Base-by-base conservation (phyloP, 148 eudicot species). In the Dianthus caryophyllus region DNA sequence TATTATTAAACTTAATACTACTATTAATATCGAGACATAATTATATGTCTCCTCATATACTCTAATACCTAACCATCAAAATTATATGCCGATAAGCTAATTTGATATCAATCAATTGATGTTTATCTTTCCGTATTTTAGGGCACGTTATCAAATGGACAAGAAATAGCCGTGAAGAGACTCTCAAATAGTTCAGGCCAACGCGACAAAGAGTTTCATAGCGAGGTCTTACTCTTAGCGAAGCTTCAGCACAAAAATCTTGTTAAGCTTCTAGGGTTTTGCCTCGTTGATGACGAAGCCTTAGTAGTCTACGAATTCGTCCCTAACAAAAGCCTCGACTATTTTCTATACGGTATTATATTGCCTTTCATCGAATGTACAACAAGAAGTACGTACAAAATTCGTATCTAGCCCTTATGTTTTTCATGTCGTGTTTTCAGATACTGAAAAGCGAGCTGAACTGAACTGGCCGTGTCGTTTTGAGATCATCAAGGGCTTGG, bases 161-260 rank as follows among this genome's bases (percentile, higher is more conserved):
- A 43, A 68, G 24, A 56, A 43, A 24, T 68, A 56, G 71, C 64
- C 0, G 71, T 68, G 43, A 68, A 68, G 22, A 56, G 71, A 41
- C 53, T 68, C 43, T 56, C 64, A 25, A 26, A 27, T 17, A 48
- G 29, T 6, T 68, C 71, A 6, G 41, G 53, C 9, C 71, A 68
- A 68, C 53, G 64, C 21, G 51, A 39, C 24, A 25, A 68, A 57
- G 64, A 68, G 56, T 56, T 68, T 16, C 43, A 68, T 18, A 56
- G 17, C n/a, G 71, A 68, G 22, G 25, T 68, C 10, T 17, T 68
- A 44, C 21, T 68, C 27, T 25, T 68, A 56, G 71, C 71, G 1
- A 68, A 68, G 53, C 64, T 68, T 56, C 71, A 68, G 22, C 71
- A 68, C 22, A 24, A 64, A 44, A 68, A 68, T 68, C 26, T 68